phyloP scores from a whole-genome alignment of 208 protist species.

The Herpetomonas samuelpessoai region DNA sequence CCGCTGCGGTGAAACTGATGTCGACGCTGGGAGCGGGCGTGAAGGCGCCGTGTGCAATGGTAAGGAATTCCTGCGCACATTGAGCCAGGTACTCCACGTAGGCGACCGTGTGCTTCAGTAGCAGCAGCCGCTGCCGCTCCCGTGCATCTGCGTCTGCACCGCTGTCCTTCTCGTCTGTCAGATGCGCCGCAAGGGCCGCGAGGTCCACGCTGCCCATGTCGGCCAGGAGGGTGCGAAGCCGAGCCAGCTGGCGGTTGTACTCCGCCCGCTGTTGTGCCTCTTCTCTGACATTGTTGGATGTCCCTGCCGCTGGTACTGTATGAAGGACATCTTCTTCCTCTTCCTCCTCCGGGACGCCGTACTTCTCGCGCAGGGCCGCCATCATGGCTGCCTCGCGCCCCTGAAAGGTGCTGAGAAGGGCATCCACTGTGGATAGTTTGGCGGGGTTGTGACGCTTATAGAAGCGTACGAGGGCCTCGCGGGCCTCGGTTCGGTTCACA shows the following conservation, averaged over 20 bases:
- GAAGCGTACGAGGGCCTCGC: conserved; percentile 37
- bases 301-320: too few relatives aligned
- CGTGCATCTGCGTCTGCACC: background rate
- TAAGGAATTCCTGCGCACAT: conserved; percentile 17
- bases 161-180: conserved; percentile 3
- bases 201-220: conserved; percentile 37
- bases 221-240: conserved; percentile 26
- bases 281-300: too few relatives aligned
- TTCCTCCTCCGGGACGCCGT: conserved; percentile 6
- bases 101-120: conserved; percentile 32
- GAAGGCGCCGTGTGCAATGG: conserved; percentile 4
- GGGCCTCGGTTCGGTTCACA: too few relatives aligned
- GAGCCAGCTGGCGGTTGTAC: background rate
- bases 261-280: background rate
- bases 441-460: conserved; percentile 55
- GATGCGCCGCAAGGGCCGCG: conserved; percentile 11
- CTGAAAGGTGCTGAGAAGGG: conserved; percentile 37
- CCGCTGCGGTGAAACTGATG: background rate
- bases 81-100: conserved; percentile 37
- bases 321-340: background rate
- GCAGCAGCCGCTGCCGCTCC: background rate
- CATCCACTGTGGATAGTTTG: conserved; percentile 51
- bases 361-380: conserved; percentile 32
- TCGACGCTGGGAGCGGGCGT: too few relatives aligned
- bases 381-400: conserved; percentile 53